phyloP scores from a whole-genome alignment of 495 filamentous ascomycete genomes.

The Aspergillus carlsbadensis region DNA sequence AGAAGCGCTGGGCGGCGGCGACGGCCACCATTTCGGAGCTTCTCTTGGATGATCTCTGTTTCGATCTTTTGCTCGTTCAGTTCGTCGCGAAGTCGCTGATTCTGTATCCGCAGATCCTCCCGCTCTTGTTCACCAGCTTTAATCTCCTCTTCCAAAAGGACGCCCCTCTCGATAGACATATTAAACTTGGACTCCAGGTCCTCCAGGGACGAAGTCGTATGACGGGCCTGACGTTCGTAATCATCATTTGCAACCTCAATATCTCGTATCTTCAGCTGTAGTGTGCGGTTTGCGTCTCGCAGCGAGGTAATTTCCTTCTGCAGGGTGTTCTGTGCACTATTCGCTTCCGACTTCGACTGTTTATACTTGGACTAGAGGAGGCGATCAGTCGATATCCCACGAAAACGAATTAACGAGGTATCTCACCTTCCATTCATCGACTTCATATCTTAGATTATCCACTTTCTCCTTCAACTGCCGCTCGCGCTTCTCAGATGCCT shows the following conservation, averaged over 20 bases:
- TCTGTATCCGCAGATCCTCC: constrained; percentile 81
- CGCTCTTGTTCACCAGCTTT: constrained; percentile 86
- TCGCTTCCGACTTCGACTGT: constrained; percentile 85
- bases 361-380: constrained; percentile 83
- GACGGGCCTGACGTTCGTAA: constrained; percentile 91
- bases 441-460: constrained; percentile 79
- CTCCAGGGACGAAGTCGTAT: constrained; percentile 91
- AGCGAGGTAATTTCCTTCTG: constrained; percentile 95
- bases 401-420: not conserved
- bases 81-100: constrained; percentile 85
- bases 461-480: constrained; percentile 80
- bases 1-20: constrained; percentile 53
- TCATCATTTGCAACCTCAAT: constrained; percentile 98
- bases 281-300: constrained; percentile 75
- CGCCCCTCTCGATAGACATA: constrained; percentile 82
- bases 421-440: constrained; percentile 94
- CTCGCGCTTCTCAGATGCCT: constrained; percentile 92
- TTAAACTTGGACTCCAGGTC: constrained; percentile 98
- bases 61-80: constrained; percentile 91
- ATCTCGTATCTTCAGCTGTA: constrained; percentile 82
- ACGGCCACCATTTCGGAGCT: constrained; percentile 64
- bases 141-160: constrained; percentile 94
- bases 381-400: not conserved
- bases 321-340: constrained; percentile 74
- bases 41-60: constrained; percentile 90